phyloP scores from a whole-genome alignment of 768 basidiomycete genomes.

The Macrolepiota albuminosa region DNA sequence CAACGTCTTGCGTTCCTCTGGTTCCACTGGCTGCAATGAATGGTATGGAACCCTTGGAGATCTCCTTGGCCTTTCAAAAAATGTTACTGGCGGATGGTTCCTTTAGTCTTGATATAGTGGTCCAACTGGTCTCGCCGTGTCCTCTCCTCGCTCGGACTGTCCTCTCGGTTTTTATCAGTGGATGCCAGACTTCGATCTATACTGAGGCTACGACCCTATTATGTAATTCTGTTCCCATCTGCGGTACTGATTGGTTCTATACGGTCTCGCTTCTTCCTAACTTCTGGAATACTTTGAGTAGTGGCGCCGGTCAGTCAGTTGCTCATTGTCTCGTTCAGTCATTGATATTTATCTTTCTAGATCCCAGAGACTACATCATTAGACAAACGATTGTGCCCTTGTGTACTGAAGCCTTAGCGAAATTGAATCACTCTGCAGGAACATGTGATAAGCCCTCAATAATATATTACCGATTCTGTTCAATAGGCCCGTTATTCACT shows the following conservation, averaged over 20 bases:
- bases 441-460: not conserved
- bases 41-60: constrained; percentile 1
- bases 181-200: constrained; percentile 33
- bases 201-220: constrained; percentile 31
- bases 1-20: not conserved
- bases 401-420: not conserved
- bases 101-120: constrained; percentile 34
- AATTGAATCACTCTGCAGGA: not conserved
- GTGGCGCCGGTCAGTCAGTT: constrained; percentile 32
- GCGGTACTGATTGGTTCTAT: constrained; percentile 32
- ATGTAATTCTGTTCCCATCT: constrained; percentile 20
- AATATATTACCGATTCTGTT: constrained; percentile 5
- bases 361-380: constrained; percentile 47
- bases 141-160: constrained; percentile 36
- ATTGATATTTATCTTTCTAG: constrained; percentile 23
- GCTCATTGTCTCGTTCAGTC: not conserved
- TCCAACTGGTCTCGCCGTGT: constrained; percentile 47
- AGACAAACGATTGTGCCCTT: constrained; percentile 38
- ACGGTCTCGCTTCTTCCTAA: constrained; percentile 42
- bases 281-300: constrained; percentile 47
- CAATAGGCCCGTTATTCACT: not conserved
- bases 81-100: constrained; percentile 11
- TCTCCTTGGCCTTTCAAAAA: constrained; percentile 3
- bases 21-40: not conserved
- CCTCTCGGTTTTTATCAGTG: constrained; percentile 41